A percentile compares a stretch with the other conserved stretches of the same genome.
phyloP scores from a whole-genome alignment of 768 basidiomycete species.

The Termitomyces sp. region DNA sequence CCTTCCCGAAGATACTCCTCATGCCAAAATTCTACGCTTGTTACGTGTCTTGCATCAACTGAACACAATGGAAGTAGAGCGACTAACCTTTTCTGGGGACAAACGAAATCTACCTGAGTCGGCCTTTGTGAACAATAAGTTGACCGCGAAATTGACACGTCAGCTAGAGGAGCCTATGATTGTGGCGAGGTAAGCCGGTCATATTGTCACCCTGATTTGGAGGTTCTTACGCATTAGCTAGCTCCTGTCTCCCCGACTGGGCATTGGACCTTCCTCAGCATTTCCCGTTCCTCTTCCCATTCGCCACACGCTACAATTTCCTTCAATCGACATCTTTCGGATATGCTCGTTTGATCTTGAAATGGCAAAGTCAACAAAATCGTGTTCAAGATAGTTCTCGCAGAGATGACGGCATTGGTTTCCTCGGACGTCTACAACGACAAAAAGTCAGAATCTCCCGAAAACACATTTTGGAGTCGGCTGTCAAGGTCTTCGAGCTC shows the following conservation, averaged over 20 bases:
- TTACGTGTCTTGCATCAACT: conserved; percentile 84
- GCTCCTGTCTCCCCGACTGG: conserved; percentile 97
- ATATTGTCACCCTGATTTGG: neutral
- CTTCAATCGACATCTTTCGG: conserved; percentile 97
- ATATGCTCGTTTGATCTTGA: conserved; percentile 90
- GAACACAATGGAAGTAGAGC: conserved; percentile 70
- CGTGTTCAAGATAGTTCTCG: conserved; percentile 76
- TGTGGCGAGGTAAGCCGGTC: conserved; percentile 75
- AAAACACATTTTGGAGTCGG: conserved; percentile 92
- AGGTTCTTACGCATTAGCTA: conserved; percentile 25
- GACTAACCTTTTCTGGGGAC: conserved; percentile 45
- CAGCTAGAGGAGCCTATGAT: conserved; percentile 99
- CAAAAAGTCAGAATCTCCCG: conserved; percentile 97
- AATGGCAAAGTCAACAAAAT: conserved; percentile 88
- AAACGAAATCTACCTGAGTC: conserved; percentile 69
- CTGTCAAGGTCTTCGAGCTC: conserved; percentile 93
- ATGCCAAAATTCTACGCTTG: conserved; percentile 87
- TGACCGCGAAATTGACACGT: conserved; percentile 95
- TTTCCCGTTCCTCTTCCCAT: conserved; percentile 99
- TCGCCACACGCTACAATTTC: conserved; percentile 96
- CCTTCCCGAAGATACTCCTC: conserved; percentile 77
- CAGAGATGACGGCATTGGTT: conserved; percentile 88
- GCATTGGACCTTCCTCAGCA: conserved; percentile 92
- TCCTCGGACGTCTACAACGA: conserved; percentile 87
- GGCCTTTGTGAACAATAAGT: conserved; percentile 94